phyloP scores from a whole-genome alignment of 2,329 filamentous ascomycete genomes.

The Fusarium virguliforme region DNA sequence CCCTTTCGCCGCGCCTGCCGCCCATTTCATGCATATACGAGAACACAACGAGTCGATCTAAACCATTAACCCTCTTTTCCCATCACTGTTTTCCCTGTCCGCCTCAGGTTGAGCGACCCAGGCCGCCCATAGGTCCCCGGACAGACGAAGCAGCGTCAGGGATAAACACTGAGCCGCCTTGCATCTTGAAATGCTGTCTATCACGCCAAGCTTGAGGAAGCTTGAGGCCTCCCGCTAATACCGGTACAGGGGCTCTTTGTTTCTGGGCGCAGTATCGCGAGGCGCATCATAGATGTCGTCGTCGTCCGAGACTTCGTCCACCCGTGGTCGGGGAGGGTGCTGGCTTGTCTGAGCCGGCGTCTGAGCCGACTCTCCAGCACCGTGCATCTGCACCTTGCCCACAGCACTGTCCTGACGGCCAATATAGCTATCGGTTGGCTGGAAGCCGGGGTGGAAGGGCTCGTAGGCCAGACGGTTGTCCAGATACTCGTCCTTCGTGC shows the following conservation, averaged over 20 bases:
- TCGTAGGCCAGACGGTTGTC: slow-evolving; percentile 54
- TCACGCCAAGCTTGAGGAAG: neutral
- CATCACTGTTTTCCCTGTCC: slow-evolving; percentile 8
- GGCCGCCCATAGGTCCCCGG: slow-evolving; percentile 10
- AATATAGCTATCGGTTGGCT: slow-evolving; percentile 45
- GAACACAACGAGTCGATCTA: slow-evolving; percentile 31
- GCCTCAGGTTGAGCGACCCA: slow-evolving; percentile 4
- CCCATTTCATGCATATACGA: slow-evolving; percentile 44
- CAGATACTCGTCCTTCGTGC: slow-evolving; percentile 38
- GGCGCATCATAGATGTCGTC: slow-evolving; percentile 60
- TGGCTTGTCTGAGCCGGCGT: slow-evolving; percentile 37
- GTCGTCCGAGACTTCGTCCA: slow-evolving; percentile 54
- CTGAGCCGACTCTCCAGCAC: slow-evolving; percentile 48
- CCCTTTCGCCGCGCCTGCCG: slow-evolving; percentile 48
- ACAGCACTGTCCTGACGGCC: slow-evolving; percentile 61
- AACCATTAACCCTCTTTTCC: slow-evolving; percentile 35
- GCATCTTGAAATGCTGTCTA: neutral
- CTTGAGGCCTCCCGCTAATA: slow-evolving; percentile 46
- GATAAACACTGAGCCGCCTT: neutral
- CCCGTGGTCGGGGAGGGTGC: slow-evolving; percentile 38
- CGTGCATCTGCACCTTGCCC: slow-evolving; percentile 62
- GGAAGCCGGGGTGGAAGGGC: slow-evolving; percentile 60
- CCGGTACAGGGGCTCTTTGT: slow-evolving; percentile 58
- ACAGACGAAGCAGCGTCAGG: slow-evolving; percentile 3
- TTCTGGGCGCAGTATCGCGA: slow-evolving; percentile 54